A percentile compares a stretch with the other conserved stretches of the same genome.
Evolutionary conservation across 148 eudicot species (phyloP).

Genomic region (Arctostaphylos glauca): DNA sequence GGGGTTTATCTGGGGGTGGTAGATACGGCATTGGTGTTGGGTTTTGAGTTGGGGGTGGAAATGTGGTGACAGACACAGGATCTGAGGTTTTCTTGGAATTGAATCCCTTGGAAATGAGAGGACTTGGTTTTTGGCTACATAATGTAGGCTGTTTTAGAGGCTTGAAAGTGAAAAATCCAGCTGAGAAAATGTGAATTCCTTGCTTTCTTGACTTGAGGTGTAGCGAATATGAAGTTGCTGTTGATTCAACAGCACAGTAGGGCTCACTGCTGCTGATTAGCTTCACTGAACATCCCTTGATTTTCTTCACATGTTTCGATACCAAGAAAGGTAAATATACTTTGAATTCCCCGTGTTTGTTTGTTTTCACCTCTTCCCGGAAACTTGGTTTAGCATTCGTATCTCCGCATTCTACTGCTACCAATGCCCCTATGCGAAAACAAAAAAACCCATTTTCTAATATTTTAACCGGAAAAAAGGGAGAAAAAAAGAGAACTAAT

Average conservation of each 20-base stretch:
- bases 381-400: conserved; percentile 30
- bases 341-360: conserved; percentile 59
- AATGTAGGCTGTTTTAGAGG: conserved; percentile 56
- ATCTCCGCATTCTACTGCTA: conserved; percentile 67
- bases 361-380: conserved; percentile 52
- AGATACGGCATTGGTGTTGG: conserved; percentile 28
- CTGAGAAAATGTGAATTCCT: conserved; percentile 59
- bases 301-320: conserved; percentile 52
- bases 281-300: conserved; percentile 61
- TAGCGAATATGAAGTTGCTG: conserved; percentile 55
- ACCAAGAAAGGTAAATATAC: conserved; percentile 58
- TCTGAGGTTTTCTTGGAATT: conserved; percentile 23
- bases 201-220: conserved; percentile 45
- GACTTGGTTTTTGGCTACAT: conserved; percentile 59
- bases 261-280: conserved; percentile 68
- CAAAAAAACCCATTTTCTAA: not conserved
- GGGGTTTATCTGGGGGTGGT: conserved; percentile 27
- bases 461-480: not conserved
- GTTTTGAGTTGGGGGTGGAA: conserved; percentile 28
- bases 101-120: conserved; percentile 16
- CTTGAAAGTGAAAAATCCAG: conserved; percentile 86
- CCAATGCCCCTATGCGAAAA: conserved; percentile 64
- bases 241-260: conserved; percentile 65
- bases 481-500: not conserved
- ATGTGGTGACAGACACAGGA: conserved; percentile 12